A percentile compares a stretch with the other conserved stretches of the same genome.
phyloP scores from a whole-genome alignment of 495 filamentous ascomycete species.

The Annulohypoxylon bovei region DNA sequence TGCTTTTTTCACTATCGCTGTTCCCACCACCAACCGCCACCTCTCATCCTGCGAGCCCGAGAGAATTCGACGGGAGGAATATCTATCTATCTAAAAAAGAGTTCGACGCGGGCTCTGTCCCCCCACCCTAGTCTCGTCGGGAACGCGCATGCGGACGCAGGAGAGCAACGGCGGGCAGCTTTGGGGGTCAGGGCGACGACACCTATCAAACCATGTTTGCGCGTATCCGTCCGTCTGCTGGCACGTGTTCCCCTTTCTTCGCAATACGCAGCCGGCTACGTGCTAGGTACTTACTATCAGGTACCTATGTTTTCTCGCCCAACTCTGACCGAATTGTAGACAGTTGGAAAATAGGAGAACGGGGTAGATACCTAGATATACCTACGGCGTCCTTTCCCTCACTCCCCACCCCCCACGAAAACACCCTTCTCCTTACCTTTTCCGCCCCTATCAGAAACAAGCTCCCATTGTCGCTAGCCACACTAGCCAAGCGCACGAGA shows the following conservation, averaged over 20 bases:
- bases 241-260: slow-evolving; percentile 1
- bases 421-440: neutral
- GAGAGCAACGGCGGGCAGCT: neutral
- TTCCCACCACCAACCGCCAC: neutral
- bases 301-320: neutral
- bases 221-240: slow-evolving; percentile 16
- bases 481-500: neutral
- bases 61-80: neutral
- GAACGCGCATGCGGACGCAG: slow-evolving; percentile 20
- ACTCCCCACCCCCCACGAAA: neutral
- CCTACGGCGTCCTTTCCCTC: neutral
- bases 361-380: neutral
- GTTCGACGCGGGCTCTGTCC: neutral
- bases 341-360: neutral
- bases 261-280: slow-evolving; percentile 5
- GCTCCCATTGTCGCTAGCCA: neutral
- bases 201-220: slow-evolving; percentile 15
- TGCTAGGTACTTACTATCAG: no score
- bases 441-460: neutral
- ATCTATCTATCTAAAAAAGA: neutral
- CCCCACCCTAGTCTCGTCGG: slow-evolving; percentile 15
- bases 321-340: neutral
- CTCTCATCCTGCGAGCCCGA: neutral
- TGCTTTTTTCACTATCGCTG: neutral
- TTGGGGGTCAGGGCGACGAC: neutral